Evolutionary conservation across 176 grass and related monocot genomes (phyloP).

Genomic region (Saccharum spontaneum): DNA sequence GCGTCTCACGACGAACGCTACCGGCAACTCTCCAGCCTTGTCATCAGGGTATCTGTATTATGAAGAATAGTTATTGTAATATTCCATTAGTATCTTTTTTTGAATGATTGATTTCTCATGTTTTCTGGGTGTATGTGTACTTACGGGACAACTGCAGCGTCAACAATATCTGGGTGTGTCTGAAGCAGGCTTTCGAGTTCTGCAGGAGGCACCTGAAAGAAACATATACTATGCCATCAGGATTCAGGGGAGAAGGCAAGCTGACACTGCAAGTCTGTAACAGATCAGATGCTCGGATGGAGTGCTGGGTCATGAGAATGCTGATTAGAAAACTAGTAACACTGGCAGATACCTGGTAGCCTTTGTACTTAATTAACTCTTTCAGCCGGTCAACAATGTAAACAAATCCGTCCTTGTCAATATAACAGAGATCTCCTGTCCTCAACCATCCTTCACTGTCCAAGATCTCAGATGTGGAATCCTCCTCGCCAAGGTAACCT

Average conservation of each 20-base stretch:
- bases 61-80: background rate
- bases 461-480: conserved; percentile 39
- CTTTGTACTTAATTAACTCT: conserved; percentile 66
- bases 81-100: background rate
- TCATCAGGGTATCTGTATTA: conserved; percentile 43
- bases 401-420: conserved; percentile 50
- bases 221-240: background rate
- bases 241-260: background rate
- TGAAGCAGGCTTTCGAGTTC: conserved; percentile 57
- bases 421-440: conserved; percentile 54
- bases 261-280: background rate
- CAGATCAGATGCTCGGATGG: background rate
- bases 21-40: conserved; percentile 43
- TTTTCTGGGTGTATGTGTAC: background rate
- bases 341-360: conserved; percentile 52
- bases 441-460: conserved; percentile 57
- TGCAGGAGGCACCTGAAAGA: conserved; percentile 44
- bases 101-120: background rate
- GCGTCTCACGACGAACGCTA: conserved; percentile 37
- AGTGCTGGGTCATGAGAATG: background rate
- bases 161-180: conserved; percentile 44
- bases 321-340: background rate
- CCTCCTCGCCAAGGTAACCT: conserved; percentile 54
- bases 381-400: conserved; percentile 47
- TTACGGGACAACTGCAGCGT: conserved; percentile 54